Base-by-base conservation (phyloP, 768 basidiomycete genomes). In the Amanita exitialis region DNA sequence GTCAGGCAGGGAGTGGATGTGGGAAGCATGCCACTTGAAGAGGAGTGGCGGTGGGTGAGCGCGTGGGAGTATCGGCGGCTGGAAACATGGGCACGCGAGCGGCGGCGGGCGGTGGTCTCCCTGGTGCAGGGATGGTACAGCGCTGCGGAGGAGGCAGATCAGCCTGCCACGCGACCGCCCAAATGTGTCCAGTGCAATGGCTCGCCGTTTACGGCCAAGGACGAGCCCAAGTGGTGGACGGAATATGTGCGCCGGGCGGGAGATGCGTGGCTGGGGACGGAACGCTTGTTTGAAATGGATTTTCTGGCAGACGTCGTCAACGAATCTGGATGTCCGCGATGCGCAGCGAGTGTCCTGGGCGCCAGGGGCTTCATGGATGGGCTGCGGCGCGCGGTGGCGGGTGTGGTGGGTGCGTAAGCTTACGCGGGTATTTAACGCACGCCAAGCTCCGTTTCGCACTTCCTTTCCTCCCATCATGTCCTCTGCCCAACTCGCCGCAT, bases 401-500 rank as follows among this genome's bases (percentile, higher is more conserved):
- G 10, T 2, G 23, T 72, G 58, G 41, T 51, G n/a, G 49, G 27
- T 15, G 45, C 30, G 34, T 7, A 42, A 18, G 18, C n/a, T n/a
- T 2, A 12, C 25, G 28, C 7, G 27, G 23, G 6, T 15, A 23
- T 27, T 44, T 44, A 20, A n/a, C n/a, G 0, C 15, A 35, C 7
- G 18, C 45, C 32, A 47, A 35, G 30, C 27, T 46, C 45, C 45
- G 45, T 23, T 42, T 41, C 18, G 2, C 13, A 10, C 32, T 27
- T 47, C n/a, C 21, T 32, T 41, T 25, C 55, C 49, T 23, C 9
- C 54, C 61, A 71, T 60, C 62, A 86, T 85, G 83, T 61, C 79
- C 37, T 77, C 75, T 50, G 80, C 88, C 43, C 86, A 88, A 60
- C 82, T 95, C 43, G 92, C 89, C 16, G 59, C 79, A 3, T 96